These are phyloP conservation scores for Mycena crocata DNA, from an alignment of 768 basidiomycete species.

Conservation along the genomic window DNA sequence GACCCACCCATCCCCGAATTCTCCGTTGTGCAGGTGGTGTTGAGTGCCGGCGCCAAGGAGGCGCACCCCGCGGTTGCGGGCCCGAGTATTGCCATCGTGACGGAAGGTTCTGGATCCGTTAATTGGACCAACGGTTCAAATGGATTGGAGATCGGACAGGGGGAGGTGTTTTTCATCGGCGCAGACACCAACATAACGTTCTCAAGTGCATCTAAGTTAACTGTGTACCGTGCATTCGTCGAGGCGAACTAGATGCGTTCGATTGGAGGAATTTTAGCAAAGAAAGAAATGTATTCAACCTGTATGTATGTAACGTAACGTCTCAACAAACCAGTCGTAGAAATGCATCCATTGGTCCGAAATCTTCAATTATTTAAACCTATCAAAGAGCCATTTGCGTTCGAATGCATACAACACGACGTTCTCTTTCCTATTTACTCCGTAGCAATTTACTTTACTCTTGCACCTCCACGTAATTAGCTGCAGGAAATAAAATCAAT, in stretches of 20 bases:
- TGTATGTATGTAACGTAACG: constrained; percentile 14
- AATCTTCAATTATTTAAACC: background rate
- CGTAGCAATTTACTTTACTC: constrained; percentile 32
- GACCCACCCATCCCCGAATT: constrained; percentile 96
- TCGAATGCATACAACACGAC: background rate
- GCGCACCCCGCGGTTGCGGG: constrained; percentile 76
- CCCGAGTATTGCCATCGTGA: constrained; percentile 87
- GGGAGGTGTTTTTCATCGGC: constrained; percentile 87
- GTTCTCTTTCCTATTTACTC: background rate
- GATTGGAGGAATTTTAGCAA: background rate
- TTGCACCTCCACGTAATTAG: constrained; percentile 49
- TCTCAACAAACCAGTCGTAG: background rate
- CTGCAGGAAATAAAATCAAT: constrained; percentile 28
- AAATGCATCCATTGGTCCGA: constrained; percentile 1
- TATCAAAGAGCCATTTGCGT: background rate
- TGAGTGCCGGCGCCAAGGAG: constrained; percentile 60
- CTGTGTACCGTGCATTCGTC: constrained; percentile 79
- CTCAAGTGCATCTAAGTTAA: constrained; percentile 53
- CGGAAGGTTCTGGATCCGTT: constrained; percentile 71
- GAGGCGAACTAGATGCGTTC: constrained; percentile 43
- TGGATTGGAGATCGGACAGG: constrained; percentile 60
- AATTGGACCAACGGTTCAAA: constrained; percentile 55
- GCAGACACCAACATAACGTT: constrained; percentile 73
- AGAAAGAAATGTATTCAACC: constrained; percentile 20
- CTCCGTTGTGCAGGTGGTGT: constrained; percentile 76